Evolutionary conservation across 192 early-diverging fungal species (phyloP).

Genomic region (Backusella tuberculispora): DNA sequence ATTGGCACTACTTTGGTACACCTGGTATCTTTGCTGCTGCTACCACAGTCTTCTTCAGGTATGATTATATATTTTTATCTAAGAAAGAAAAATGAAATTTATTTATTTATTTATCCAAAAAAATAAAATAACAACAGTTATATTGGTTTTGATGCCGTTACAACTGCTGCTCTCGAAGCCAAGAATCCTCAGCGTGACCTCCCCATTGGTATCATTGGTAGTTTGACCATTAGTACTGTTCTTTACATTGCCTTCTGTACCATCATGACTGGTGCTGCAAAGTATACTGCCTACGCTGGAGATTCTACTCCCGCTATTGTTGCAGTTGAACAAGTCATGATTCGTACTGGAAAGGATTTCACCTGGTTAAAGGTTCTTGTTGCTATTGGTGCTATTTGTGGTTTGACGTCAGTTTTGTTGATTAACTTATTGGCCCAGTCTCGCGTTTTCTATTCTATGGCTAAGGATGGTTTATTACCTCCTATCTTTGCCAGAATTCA

Average conservation of each 20-base stretch:
- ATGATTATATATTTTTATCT: neutral
- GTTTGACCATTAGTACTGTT: slow-evolving; percentile 74
- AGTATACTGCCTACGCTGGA: slow-evolving; percentile 53
- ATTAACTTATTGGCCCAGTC: slow-evolving; percentile 79
- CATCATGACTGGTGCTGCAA: slow-evolving; percentile 73
- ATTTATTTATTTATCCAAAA: neutral
- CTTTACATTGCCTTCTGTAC: slow-evolving; percentile 75
- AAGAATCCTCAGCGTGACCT: slow-evolving; percentile 79
- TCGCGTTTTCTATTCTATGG: slow-evolving; percentile 89
- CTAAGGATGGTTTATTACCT: slow-evolving; percentile 86
- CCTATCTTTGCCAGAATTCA: slow-evolving; percentile 70
- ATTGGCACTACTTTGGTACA: slow-evolving; percentile 66
- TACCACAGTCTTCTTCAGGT: slow-evolving; percentile 68
- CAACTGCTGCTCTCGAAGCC: slow-evolving; percentile 85
- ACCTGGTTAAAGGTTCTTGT: slow-evolving; percentile 75
- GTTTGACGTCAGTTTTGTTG: slow-evolving; percentile 85
- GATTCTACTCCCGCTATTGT: slow-evolving; percentile 61
- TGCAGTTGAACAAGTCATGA: slow-evolving; percentile 39
- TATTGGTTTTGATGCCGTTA: slow-evolving; percentile 89
- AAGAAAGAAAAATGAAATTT: neutral
- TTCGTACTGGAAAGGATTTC: slow-evolving; percentile 47
- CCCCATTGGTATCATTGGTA: slow-evolving; percentile 86
- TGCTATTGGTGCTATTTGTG: slow-evolving; percentile 76
- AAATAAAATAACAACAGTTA: slow-evolving; percentile 48
- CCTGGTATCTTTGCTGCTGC: slow-evolving; percentile 76